Conservation (phyloP, 2,329 filamentous ascomycete genomes). For the Paecilomyces dactylethromorphus region DNA sequence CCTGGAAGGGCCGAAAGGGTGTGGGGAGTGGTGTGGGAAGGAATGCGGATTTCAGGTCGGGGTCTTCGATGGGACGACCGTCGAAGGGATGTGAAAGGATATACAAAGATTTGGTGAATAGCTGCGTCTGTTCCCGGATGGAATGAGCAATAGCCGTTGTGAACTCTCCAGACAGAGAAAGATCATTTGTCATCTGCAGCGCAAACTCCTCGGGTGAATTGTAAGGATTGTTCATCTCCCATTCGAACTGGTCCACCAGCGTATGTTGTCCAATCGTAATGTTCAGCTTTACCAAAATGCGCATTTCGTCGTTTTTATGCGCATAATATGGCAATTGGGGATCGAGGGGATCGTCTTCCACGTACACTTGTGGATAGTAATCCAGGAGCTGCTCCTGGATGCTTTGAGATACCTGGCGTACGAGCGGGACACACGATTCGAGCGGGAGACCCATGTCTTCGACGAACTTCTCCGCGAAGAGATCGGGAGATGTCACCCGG, state of each 20-base stretch:
- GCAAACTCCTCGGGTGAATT: slow-evolving; percentile 97
- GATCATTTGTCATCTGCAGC: slow-evolving; percentile 75
- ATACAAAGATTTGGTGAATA: slow-evolving; percentile 90
- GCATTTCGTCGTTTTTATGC: slow-evolving; percentile 99
- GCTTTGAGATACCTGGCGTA: slow-evolving; percentile 60
- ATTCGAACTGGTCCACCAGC: slow-evolving; percentile 94
- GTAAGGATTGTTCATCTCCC: slow-evolving; percentile 92
- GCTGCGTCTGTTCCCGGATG: slow-evolving; percentile 89
- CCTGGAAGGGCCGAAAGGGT: slow-evolving; percentile 83
- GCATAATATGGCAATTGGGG: slow-evolving; percentile 83
- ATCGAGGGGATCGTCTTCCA: slow-evolving; percentile 84
- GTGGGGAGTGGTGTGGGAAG: slow-evolving; percentile 73
- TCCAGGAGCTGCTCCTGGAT: slow-evolving; percentile 87
- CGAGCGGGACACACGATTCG: slow-evolving; percentile 50
- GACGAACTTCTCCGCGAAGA: slow-evolving; percentile 83
- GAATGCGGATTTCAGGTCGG: slow-evolving; percentile 79
- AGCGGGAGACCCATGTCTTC: slow-evolving; percentile 77
- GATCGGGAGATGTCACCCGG: slow-evolving; percentile 67
- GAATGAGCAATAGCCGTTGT: slow-evolving; percentile 96
- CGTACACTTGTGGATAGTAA: slow-evolving; percentile 85
- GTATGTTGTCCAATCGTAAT: slow-evolving; percentile 96
- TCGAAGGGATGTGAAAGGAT: slow-evolving; percentile 93
- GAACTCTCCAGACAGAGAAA: slow-evolving; percentile 90
- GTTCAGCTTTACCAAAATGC: slow-evolving; percentile 89
- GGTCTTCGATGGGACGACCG: slow-evolving; percentile 84